Percentiles rank a stretch among this genome's conserved stretches.
Conservation (phyloP, 1,139 yeast genomes). For the Hanseniaspora uvarum region DNA sequence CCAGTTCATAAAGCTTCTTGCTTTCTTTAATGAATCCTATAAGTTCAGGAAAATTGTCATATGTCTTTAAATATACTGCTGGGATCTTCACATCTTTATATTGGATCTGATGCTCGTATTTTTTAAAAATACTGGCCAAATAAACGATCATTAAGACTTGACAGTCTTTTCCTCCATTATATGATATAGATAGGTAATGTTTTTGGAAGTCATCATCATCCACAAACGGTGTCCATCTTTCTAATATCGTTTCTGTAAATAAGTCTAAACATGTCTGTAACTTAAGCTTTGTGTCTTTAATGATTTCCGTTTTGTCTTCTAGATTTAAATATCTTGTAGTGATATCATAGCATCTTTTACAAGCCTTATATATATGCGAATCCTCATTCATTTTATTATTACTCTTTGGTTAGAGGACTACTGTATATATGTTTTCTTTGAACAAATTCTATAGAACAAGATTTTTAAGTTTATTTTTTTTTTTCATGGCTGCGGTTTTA, state of each 20-base stretch:
- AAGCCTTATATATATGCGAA: not conserved
- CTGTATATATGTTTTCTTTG: too few relatives aligned
- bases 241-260: conserved; percentile 26
- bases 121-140: conserved; percentile 30
- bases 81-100: not conserved
- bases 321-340: conserved; percentile 25
- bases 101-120: conserved; percentile 20
- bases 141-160: conserved; percentile 30
- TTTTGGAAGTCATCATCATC: conserved; percentile 23
- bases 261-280: conserved; percentile 24
- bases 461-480: too few relatives aligned
- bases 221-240: conserved; percentile 23
- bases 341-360: conserved; percentile 26
- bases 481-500: too few relatives aligned
- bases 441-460: too few relatives aligned
- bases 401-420: not conserved
- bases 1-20: conserved; percentile 25
- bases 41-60: conserved; percentile 24
- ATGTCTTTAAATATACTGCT: conserved; percentile 15
- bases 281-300: conserved; percentile 28
- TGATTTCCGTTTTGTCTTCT: conserved; percentile 18
- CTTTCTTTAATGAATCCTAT: conserved; percentile 25
- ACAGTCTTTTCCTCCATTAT: conserved; percentile 33
- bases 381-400: not conserved
- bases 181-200: conserved; percentile 28